phyloP scores from a whole-genome alignment of 768 basidiomycete species.

The Hypsizygus marmoreus region DNA sequence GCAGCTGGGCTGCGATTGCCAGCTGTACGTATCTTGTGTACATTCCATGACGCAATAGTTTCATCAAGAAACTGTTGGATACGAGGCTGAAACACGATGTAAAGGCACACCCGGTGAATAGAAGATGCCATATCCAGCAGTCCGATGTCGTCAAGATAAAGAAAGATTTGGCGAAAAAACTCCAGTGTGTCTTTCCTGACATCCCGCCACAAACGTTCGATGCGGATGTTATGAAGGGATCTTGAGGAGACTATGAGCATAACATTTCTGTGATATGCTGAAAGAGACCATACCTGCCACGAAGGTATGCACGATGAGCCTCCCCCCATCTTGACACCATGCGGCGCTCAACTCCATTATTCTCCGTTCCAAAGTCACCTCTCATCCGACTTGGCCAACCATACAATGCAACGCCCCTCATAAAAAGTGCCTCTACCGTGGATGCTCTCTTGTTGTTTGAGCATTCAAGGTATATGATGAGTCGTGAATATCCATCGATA shows the following conservation, averaged over 20 bases:
- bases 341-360: slow-evolving; percentile 23
- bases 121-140: slow-evolving; percentile 24
- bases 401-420: slow-evolving; percentile 18
- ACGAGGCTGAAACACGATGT: slow-evolving; percentile 27
- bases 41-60: slow-evolving; percentile 25
- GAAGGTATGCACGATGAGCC: too few species aligned
- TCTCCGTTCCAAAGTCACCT: slow-evolving; percentile 29
- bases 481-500: slow-evolving; percentile 43
- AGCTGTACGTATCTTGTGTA: slow-evolving; percentile 25
- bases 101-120: slow-evolving; percentile 22
- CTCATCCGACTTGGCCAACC: slow-evolving; percentile 32
- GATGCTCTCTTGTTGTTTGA: slow-evolving; percentile 30
- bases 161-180: slow-evolving; percentile 29
- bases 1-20: slow-evolving; percentile 19
- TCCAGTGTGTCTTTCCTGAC: slow-evolving; percentile 30
- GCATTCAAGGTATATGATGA: slow-evolving; percentile 28
- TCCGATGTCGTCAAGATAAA: slow-evolving; percentile 23
- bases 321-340: too few species aligned
- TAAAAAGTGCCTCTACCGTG: too few species aligned
- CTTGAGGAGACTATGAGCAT: slow-evolving; percentile 19
- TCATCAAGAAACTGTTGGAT: slow-evolving; percentile 28
- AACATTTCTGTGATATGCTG: too few species aligned
- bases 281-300: too few species aligned
- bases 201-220: slow-evolving; percentile 27
- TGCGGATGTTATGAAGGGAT: slow-evolving; percentile 29